These are phyloP conservation scores for Rhizophagus clarus DNA, from an alignment of 192 early-diverging fungal genomes.

Conservation along the genomic window DNA sequence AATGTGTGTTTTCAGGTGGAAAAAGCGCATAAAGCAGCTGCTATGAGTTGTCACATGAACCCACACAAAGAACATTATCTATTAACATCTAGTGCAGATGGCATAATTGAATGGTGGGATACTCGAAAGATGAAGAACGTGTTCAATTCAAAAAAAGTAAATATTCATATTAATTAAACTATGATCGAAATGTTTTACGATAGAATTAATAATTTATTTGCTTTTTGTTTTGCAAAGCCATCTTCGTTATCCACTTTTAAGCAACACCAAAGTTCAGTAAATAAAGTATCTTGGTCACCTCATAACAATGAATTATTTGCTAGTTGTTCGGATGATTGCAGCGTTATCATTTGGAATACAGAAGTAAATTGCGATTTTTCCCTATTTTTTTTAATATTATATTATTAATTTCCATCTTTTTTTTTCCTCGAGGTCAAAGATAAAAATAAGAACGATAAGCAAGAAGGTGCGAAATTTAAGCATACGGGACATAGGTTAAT, in stretches of 20 bases:
- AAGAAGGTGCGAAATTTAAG: neutral
- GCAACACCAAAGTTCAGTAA: neutral
- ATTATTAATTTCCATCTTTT: neutral
- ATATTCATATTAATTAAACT: neutral
- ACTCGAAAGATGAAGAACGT: neutral
- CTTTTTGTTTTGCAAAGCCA: neutral
- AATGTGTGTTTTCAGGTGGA: neutral
- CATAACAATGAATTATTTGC: neutral
- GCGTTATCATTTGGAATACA: slow-evolving; percentile 14
- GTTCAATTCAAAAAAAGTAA: neutral
- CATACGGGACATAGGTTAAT: neutral
- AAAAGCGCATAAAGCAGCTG: slow-evolving; percentile 1
- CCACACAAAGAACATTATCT: neutral
- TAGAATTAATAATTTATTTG: neutral
- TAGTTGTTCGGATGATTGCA: slow-evolving; percentile 19
- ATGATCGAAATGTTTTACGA: neutral
- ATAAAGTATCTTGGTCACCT: slow-evolving; percentile 20
- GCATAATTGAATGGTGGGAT: slow-evolving; percentile 21
- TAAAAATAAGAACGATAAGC: neutral
- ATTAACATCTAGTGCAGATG: neutral
- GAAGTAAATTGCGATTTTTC: neutral
- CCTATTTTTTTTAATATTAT: neutral
- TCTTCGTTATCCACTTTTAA: slow-evolving; percentile 7
- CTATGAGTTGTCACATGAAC: neutral
- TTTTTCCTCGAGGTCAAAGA: neutral